phyloP scores from a whole-genome alignment of 441 rosid genomes.

The Capsella rubella region DNA sequence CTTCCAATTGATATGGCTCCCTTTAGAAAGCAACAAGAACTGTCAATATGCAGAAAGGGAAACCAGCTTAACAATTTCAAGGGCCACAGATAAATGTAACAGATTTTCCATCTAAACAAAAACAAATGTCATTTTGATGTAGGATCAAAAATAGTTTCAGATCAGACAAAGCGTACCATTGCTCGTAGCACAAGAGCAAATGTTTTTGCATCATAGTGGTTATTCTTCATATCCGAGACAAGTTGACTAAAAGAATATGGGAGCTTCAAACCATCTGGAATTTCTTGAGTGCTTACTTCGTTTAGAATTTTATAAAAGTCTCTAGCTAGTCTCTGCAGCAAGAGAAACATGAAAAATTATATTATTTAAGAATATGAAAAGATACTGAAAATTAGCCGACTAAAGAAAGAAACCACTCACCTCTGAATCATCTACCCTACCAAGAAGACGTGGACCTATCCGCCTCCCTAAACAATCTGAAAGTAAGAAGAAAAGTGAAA shows the following conservation, averaged over 20 bases:
- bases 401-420: constrained; percentile 54
- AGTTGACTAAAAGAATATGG: constrained; percentile 89
- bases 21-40: constrained; percentile 14
- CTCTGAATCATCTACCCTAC: constrained; percentile 93
- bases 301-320: constrained; percentile 84
- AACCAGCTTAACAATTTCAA: not conserved
- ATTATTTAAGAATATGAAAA: constrained; percentile 38
- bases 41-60: constrained; percentile 1
- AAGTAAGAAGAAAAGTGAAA: constrained; percentile 34
- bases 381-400: constrained; percentile 8
- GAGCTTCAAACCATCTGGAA: constrained; percentile 84
- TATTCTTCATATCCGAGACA: constrained; percentile 82
- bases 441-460: constrained; percentile 93
- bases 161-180: constrained; percentile 64
- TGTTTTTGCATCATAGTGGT: constrained; percentile 85
- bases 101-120: too few species aligned
- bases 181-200: constrained; percentile 85
- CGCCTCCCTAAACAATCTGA: constrained; percentile 99
- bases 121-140: not conserved
- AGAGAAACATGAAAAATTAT: constrained; percentile 44
- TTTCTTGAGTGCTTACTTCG: constrained; percentile 79
- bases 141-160: not conserved
- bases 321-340: constrained; percentile 81
- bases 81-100: not conserved
- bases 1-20: constrained; percentile 1